Evolutionary conservation across 352 stramenopile species (phyloP), one percentile per base, ranked within the genome.

Genomic region (Pythium rishiriense): DNA sequence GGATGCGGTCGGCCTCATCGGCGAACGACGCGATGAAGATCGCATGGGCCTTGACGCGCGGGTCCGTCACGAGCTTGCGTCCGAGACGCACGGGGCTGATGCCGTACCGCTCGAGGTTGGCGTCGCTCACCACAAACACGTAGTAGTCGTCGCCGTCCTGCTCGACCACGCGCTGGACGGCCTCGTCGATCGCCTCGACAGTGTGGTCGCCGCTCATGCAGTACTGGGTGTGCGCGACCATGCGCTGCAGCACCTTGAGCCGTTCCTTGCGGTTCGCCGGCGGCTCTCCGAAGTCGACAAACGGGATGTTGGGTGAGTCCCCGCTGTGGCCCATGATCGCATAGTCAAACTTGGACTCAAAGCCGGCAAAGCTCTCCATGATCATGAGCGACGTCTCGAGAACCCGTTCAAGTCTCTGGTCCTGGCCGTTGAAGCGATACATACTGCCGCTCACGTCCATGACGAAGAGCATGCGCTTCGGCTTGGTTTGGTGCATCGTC

Each of bases 171-270:
- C 83, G 75, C 52, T 84, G 55, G 22, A 98, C 80, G 8, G 86
- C 95, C 33, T 76, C 64, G 46, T 89, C 76, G 14, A 98, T 96
- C 12, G 94, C 94, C 61, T 98, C 90, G 21, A 99, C 76, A 0
- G 96, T 99, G 66, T 97, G 87, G 65, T 99, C 96, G 24, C 96
- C 95, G 29, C 85, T 95, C 49, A 82, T 86, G 50, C 89, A 98
- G 76, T 97, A 98, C 72, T 98, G 94, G 29, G 91, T 93, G 66
- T 99, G 95, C 22, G 94, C 95, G 17, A 97, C 83, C 85, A 99
- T 98, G 12, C 79, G 78, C 66, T 98, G 81, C 19, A 99, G 71
- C 21, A 99, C 73, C 70, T 85, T 88, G 46, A 99, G 77, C 14
- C 93, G 80, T 61, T 94, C 88, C 26, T 94, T 96, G 66, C 95